phyloP scores from a whole-genome alignment of 805 yeast genomes.

The Metschnikowia lochheadii region DNA sequence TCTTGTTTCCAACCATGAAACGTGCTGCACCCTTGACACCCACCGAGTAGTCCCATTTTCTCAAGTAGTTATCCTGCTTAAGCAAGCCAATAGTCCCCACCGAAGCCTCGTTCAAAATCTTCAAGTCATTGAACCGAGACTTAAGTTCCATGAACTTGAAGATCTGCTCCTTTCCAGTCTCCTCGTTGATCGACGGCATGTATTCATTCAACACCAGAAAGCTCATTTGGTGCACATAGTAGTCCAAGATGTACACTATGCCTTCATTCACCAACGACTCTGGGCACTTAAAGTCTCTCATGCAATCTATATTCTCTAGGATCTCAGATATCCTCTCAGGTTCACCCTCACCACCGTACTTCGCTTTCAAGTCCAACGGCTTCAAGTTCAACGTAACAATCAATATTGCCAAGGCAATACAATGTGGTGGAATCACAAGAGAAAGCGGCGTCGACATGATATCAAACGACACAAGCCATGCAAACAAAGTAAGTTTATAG shows the following conservation, averaged over 20 bases:
- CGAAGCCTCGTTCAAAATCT: constrained; percentile 29
- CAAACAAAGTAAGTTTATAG: constrained; percentile 46
- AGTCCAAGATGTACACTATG: constrained; percentile 54
- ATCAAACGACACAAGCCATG: constrained; percentile 80
- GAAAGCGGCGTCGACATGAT: constrained; percentile 64
- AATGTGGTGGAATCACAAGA: constrained; percentile 69
- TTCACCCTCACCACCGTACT: constrained; percentile 18
- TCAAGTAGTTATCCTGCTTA: constrained; percentile 44
- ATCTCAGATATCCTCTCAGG: constrained; percentile 19
- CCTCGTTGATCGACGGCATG: constrained; percentile 33
- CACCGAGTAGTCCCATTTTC: constrained; percentile 40
- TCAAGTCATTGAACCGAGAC: constrained; percentile 39
- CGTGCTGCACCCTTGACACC: constrained; percentile 42
- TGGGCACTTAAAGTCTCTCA: constrained; percentile 37
- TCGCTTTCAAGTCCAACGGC: constrained; percentile 26
- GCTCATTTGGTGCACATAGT: constrained; percentile 55
- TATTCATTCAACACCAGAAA: constrained; percentile 46
- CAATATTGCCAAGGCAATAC: constrained; percentile 65
- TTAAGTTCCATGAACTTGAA: constrained; percentile 45
- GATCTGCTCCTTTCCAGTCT: constrained; percentile 43
- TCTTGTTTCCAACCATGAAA: constrained; percentile 50
- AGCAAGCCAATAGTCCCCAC: constrained; percentile 24
- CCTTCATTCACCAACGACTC: constrained; percentile 47
- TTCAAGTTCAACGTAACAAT: constrained; percentile 54
- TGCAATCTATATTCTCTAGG: constrained; percentile 32